A percentile compares a stretch with the other conserved stretches of the same genome.
phyloP scores from a whole-genome alignment of 345 rosid species.

The Populus deltoides region DNA sequence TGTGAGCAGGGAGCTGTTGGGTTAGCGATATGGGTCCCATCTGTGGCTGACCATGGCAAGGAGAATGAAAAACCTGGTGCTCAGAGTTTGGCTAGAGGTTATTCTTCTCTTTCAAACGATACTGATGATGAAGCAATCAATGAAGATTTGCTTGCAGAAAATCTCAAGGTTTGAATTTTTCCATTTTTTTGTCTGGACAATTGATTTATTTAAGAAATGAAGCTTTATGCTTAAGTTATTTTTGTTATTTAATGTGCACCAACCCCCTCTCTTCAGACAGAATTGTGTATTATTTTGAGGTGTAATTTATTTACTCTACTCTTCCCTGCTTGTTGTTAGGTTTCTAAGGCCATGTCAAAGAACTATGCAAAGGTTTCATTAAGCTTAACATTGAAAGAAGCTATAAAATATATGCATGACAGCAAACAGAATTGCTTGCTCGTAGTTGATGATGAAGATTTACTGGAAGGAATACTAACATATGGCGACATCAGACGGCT shows the following conservation, averaged over 20 bases:
- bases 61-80: constrained; percentile 62
- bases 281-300: too few relatives aligned
- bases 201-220: too few relatives aligned
- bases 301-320: too few relatives aligned
- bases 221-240: too few relatives aligned
- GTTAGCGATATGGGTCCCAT: constrained; percentile 99
- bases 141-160: constrained; percentile 71
- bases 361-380: constrained; percentile 59
- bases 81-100: constrained; percentile 56
- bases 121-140: constrained; percentile 48
- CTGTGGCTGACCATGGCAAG: constrained; percentile 79
- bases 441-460: constrained; percentile 71
- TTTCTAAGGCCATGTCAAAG: constrained; percentile 77
- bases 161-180: constrained; percentile 49
- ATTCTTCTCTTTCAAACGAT: constrained; percentile 58
- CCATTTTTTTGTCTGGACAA: background rate
- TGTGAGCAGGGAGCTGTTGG: constrained; percentile 88
- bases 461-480: constrained; percentile 78
- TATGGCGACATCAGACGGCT: constrained; percentile 70
- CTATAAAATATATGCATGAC: constrained; percentile 63
- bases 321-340: constrained; percentile 33
- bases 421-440: constrained; percentile 64
- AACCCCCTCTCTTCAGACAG: too few relatives aligned
- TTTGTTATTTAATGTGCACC: too few relatives aligned
- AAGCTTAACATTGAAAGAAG: constrained; percentile 62